A percentile compares a stretch with the other conserved stretches of the same genome.
Evolutionary conservation across 2,329 filamentous ascomycete species (phyloP).

Genomic region (Mariannaea elegans): DNA sequence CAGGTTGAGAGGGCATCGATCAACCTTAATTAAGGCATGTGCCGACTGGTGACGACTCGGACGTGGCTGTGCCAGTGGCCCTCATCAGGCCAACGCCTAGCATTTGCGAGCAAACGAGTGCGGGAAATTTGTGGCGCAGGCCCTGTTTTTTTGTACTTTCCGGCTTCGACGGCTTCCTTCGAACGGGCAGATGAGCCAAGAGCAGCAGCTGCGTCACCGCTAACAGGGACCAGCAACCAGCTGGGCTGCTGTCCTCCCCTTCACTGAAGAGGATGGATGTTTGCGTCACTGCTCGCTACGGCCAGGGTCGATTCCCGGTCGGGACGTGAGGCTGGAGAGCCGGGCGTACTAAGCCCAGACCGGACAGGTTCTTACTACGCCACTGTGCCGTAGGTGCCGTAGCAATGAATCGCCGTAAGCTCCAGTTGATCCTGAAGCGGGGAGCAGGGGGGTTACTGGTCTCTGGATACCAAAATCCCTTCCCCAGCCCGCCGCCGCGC

Average conservation of each 20-base stretch:
- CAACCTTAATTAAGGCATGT: slow-evolving; percentile 36
- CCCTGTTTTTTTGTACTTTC: slow-evolving; percentile 11
- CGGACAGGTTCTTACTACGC: not conserved
- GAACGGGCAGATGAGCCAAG: slow-evolving; percentile 1
- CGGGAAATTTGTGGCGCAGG: slow-evolving; percentile 18
- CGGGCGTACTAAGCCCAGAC: too few relatives aligned
- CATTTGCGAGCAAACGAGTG: too few relatives aligned
- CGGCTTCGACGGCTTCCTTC: slow-evolving; percentile 15
- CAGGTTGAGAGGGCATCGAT: slow-evolving; percentile 39
- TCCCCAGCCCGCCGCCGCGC: too few relatives aligned
- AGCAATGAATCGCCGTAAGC: slow-evolving; percentile 9
- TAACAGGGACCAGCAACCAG: slow-evolving; percentile 3
- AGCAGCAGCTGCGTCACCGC: slow-evolving; percentile 20
- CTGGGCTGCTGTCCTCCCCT: slow-evolving; percentile 4
- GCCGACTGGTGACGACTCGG: slow-evolving; percentile 46
- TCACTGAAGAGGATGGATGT: not conserved
- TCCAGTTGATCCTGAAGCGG: not conserved
- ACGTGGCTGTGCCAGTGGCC: slow-evolving; percentile 35
- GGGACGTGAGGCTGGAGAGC: slow-evolving; percentile 3
- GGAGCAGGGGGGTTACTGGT: not conserved
- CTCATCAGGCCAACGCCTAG: not conserved
- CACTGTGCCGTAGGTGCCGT: not conserved
- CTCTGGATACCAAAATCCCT: too few relatives aligned
- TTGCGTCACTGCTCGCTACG: slow-evolving; percentile 17
- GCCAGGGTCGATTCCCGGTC: not conserved